These are phyloP conservation scores for Crataegus laevigata DNA, from an alignment of 306 rosid species.

Conservation along the genomic window DNA sequence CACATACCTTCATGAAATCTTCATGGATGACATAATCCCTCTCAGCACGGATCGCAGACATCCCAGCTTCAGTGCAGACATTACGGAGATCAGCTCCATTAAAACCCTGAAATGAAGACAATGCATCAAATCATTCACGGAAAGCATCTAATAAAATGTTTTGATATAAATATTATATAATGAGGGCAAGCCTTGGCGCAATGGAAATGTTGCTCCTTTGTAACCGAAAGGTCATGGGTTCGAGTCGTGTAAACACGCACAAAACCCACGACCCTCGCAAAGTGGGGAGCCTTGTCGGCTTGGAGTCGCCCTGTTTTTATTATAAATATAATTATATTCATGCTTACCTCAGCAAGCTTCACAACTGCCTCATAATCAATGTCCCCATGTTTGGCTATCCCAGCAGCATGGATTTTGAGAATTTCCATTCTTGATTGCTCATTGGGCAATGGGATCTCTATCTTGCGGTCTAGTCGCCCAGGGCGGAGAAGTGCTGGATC, in stretches of 20 bases:
- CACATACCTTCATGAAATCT: constrained; percentile 87
- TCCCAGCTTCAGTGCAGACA: constrained; percentile 98
- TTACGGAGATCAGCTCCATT: constrained; percentile 97
- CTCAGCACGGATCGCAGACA: constrained; percentile 95
- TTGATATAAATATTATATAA: neutral
- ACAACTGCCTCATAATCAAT: constrained; percentile 97
- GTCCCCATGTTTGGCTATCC: constrained; percentile 95
- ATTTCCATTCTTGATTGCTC: constrained; percentile 95
- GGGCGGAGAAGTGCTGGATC: constrained; percentile 98
- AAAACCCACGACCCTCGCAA: too few species aligned
- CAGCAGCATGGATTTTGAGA: constrained; percentile 96
- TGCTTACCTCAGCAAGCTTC: constrained; percentile 87
- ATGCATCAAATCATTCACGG: constrained; percentile 1
- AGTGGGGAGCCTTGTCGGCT: too few species aligned
- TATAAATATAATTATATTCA: neutral
- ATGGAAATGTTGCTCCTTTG: too few species aligned
- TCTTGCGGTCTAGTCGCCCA: constrained; percentile 87
- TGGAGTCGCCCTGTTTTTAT: too few species aligned
- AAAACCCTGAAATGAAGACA: constrained; percentile 52
- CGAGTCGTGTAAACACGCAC: too few species aligned
- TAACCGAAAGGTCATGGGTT: too few species aligned
- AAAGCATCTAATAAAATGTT: neutral
- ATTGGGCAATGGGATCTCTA: constrained; percentile 94
- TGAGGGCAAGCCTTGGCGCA: too few species aligned
- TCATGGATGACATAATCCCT: constrained; percentile 93